These are phyloP conservation scores for Alternaria metachromatica DNA, from an alignment of 2,329 filamentous ascomycete genomes.

Conservation along the genomic window DNA sequence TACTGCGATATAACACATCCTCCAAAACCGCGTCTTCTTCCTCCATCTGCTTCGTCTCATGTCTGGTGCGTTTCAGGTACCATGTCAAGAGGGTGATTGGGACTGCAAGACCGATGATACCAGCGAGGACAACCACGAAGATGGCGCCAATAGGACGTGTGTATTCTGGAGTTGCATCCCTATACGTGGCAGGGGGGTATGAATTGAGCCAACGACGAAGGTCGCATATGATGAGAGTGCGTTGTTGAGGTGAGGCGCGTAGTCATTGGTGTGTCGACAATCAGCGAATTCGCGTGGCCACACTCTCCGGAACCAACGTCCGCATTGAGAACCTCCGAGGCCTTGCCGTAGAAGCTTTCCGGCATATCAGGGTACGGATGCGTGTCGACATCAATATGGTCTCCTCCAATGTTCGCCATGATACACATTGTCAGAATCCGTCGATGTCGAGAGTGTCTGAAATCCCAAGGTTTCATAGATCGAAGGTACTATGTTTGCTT, in stretches of 20 bases:
- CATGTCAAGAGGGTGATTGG: not conserved
- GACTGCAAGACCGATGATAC: not conserved
- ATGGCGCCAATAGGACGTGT: not conserved
- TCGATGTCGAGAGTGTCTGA: not conserved
- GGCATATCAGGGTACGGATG: not conserved
- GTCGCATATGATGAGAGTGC: not conserved
- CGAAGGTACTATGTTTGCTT: not conserved
- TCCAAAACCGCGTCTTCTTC: not conserved
- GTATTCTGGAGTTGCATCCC: not conserved
- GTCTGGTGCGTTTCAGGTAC: not conserved
- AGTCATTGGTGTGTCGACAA: not conserved
- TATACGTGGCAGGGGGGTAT: not conserved
- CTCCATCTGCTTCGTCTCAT: not conserved
- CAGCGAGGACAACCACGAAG: slow-evolving; percentile 1
- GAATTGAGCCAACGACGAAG: not conserved
- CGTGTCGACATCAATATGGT: slow-evolving; percentile 4
- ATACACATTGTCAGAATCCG: not conserved
- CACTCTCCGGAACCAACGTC: not conserved
- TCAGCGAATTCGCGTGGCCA: not conserved
- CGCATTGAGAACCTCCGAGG: not conserved
- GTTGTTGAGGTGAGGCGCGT: not conserved
- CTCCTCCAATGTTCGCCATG: not conserved
- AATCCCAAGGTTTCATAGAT: not conserved
- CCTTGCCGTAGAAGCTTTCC: not conserved
- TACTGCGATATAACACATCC: not conserved